A percentile compares a stretch with the other conserved stretches of the same genome.
These are phyloP conservation scores for Chiua virens DNA, from an alignment of 768 basidiomycete species.

Conservation along the genomic window DNA sequence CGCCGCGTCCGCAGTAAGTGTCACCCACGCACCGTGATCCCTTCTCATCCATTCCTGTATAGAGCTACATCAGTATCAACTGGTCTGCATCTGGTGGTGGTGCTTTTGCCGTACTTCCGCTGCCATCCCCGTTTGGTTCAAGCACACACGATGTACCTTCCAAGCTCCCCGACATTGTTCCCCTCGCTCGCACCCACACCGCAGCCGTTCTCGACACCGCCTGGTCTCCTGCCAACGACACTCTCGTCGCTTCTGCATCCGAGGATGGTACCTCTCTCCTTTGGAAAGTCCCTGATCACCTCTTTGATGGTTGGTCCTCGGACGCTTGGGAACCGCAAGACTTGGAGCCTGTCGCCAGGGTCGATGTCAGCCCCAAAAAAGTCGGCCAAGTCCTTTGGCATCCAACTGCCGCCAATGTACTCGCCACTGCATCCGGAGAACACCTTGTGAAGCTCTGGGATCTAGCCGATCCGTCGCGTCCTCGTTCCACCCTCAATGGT, in stretches of 20 bases:
- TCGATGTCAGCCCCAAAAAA: constrained; percentile 81
- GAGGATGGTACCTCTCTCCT: constrained; percentile 94
- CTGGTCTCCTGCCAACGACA: constrained; percentile 94
- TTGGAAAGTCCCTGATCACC: constrained; percentile 72
- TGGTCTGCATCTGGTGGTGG: constrained; percentile 93
- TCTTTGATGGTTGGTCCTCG: constrained; percentile 82
- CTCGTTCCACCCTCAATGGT: constrained; percentile 61
- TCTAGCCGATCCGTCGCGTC: constrained; percentile 67
- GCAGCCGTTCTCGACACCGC: constrained; percentile 90
- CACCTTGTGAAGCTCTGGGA: constrained; percentile 92
- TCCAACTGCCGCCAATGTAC: constrained; percentile 82
- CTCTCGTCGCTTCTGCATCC: constrained; percentile 84
- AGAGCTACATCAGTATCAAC: constrained; percentile 90
- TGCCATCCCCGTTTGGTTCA: constrained; percentile 67
- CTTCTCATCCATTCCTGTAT: constrained; percentile 8
- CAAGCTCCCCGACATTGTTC: constrained; percentile 90
- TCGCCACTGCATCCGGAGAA: constrained; percentile 82
- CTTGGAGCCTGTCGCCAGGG: constrained; percentile 80
- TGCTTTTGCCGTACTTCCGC: constrained; percentile 91
- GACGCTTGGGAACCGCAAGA: constrained; percentile 84
- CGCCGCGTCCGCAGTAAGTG: constrained; percentile 70
- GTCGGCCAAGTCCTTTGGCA: constrained; percentile 95
- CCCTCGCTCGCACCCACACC: constrained; percentile 85
- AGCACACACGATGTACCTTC: constrained; percentile 54
- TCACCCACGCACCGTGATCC: background rate